Base-by-base conservation (phyloP, 2,329 filamentous ascomycete genomes). In the Trichoderma sp. region DNA sequence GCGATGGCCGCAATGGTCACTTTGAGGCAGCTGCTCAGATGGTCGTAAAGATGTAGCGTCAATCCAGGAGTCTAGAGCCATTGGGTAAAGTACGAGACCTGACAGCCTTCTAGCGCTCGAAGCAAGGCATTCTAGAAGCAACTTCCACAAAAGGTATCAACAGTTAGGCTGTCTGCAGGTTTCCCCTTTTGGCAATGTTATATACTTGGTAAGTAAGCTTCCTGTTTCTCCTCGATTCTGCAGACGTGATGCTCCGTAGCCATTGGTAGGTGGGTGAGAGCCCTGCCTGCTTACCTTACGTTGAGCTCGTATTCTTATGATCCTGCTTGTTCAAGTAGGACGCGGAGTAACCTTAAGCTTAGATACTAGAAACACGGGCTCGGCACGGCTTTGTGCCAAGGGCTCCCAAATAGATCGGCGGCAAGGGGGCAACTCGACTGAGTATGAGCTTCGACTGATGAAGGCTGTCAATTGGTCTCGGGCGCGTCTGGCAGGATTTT, bases 291-390 rank as follows among this genome's bases (percentile, higher is more conserved):
- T 39, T 14, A 39, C 12, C 56, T 60, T 28, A 28, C 19, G 34
- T 61, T n/a, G 26, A n/a, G 34, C 44, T 61, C 47, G 45, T 61
- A 52, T 52, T 44, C 45, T 17, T 21, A 21, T 14, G 5, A 19
- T 61, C 47, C 24, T 61, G 15, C 34, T 39, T 7, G n/a, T 52
- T 7, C 7, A 9, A 30, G 39, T 14, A 54, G 24, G 39, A 54
- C 48, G 48, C 41, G 59, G 59, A 54, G 59, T 50, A 60, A 60
- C 57, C 44, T 60, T 60, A 60, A 59, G 41, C 34, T 60, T 60
- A 41, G 44, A 50, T 50, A 15, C 28, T 39, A 41, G 24, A 58
- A 47, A 7, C 26, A 34, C 24, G 26, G 15, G 59, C 48, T 34
- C 34, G 48, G 14, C 48, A 54, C 14, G 48, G 59, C 59, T 30